Evolutionary conservation across 2,329 filamentous ascomycete genomes (phyloP).

Genomic region (Ascochyta pisi): DNA sequence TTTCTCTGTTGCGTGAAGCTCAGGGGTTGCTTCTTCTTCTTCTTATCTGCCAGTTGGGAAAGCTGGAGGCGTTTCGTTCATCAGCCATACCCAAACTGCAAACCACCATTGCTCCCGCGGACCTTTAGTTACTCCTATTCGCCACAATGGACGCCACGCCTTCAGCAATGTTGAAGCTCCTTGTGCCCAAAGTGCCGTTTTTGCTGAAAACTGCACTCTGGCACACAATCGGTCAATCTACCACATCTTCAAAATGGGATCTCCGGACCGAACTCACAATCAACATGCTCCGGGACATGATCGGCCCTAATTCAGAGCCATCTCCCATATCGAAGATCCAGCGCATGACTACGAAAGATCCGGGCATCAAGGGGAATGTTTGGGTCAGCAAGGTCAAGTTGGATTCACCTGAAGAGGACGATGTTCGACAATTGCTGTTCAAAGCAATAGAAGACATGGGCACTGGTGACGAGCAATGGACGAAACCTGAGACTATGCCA

Average conservation of each 20-base stretch:
- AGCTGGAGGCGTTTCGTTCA: too few species aligned
- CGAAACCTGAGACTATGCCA: slow-evolving; percentile 59
- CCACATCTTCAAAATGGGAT: slow-evolving; percentile 78
- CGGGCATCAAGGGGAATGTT: slow-evolving; percentile 75
- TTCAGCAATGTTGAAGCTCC: slow-evolving; percentile 41
- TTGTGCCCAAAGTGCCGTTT: slow-evolving; percentile 60
- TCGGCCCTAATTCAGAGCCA: slow-evolving; percentile 35
- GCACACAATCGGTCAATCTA: slow-evolving; percentile 72
- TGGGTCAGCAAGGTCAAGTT: slow-evolving; percentile 80
- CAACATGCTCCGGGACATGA: slow-evolving; percentile 67
- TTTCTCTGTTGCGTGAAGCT: neutral
- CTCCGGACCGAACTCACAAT: slow-evolving; percentile 76
- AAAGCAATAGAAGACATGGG: slow-evolving; percentile 64
- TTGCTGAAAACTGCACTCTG: slow-evolving; percentile 67
- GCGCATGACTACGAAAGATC: slow-evolving; percentile 65
- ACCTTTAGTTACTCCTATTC: neutral
- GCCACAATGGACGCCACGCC: slow-evolving; percentile 45
- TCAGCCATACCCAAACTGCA: too few species aligned
- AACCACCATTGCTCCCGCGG: neutral
- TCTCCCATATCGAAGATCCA: slow-evolving; percentile 58
- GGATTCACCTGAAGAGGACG: slow-evolving; percentile 63
- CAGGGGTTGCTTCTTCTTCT: neutral
- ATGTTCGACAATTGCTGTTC: slow-evolving; percentile 62
- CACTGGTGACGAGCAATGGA: slow-evolving; percentile 41
- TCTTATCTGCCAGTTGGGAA: neutral